A percentile compares a stretch with the other conserved stretches of the same genome.
These are phyloP conservation scores for Trichoderma parareesei DNA, from an alignment of 495 filamentous ascomycete genomes.

Conservation along the genomic window DNA sequence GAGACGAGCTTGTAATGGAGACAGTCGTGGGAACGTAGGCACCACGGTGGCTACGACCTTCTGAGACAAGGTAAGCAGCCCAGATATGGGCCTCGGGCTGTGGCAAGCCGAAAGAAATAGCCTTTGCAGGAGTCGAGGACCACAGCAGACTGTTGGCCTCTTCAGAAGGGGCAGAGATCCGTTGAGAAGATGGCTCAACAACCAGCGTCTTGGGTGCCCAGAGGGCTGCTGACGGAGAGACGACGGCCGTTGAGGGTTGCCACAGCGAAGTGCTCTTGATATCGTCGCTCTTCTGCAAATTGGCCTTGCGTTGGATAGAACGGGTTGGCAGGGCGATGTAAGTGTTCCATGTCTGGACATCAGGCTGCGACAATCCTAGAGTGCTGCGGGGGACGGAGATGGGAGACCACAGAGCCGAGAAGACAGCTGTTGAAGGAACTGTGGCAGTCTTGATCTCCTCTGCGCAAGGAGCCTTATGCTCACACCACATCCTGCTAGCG, in stretches of 20 bases:
- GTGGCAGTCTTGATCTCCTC: background rate
- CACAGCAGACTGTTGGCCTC: background rate
- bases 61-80: background rate
- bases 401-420: background rate
- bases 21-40: background rate
- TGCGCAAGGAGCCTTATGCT: background rate
- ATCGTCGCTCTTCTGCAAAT: background rate
- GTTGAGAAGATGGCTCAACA: background rate
- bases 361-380: conserved; percentile 14
- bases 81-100: background rate
- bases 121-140: background rate
- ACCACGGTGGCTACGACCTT: background rate
- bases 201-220: background rate
- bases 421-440: background rate
- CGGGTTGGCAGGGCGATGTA: conserved; percentile 17
- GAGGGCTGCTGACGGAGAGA: background rate
- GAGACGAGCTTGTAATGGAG: background rate
- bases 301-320: background rate
- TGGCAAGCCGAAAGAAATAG: background rate
- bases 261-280: background rate
- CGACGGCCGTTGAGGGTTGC: background rate
- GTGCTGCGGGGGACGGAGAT: background rate
- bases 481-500: background rate
- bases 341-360: conserved; percentile 18
- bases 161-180: background rate